Evolutionary conservation across 148 eudicot species (phyloP).

Genomic region (Amaranthus palmeri): DNA sequence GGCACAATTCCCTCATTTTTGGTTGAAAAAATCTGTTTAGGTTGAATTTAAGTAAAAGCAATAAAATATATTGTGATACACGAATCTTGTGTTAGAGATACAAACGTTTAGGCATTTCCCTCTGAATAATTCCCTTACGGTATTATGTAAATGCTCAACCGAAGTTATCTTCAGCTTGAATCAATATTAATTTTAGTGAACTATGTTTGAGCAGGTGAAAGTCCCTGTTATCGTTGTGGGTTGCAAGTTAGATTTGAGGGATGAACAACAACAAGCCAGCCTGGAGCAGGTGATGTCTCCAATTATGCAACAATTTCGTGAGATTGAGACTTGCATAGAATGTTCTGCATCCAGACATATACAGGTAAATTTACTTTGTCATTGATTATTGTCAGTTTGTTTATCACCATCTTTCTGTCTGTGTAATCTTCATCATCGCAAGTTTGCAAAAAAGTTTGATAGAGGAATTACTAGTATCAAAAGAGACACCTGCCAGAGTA

Average conservation of each 20-base stretch:
- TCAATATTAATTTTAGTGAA: not conserved
- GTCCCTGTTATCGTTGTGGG: slow-evolving; percentile 97
- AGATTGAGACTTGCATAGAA: slow-evolving; percentile 94
- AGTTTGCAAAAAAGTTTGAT: not conserved
- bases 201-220: slow-evolving; percentile 49
- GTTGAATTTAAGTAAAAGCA: no score
- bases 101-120: no score
- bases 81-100: not conserved
- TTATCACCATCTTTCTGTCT: not conserved
- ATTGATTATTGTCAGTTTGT: not conserved
- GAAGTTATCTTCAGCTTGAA: not conserved
- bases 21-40: no score
- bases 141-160: not conserved
- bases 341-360: slow-evolving; percentile 78
- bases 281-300: slow-evolving; percentile 95
- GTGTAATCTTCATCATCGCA: not conserved
- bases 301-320: slow-evolving; percentile 93
- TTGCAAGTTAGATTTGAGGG: slow-evolving; percentile 88
- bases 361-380: slow-evolving; percentile 47
- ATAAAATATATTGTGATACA: not conserved
- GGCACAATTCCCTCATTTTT: not conserved
- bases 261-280: slow-evolving; percentile 63
- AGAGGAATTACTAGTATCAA: not conserved
- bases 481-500: not conserved
- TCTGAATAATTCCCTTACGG: not conserved